phyloP scores from a whole-genome alignment of 768 basidiomycete genomes.

The Tulasnella sp. region DNA sequence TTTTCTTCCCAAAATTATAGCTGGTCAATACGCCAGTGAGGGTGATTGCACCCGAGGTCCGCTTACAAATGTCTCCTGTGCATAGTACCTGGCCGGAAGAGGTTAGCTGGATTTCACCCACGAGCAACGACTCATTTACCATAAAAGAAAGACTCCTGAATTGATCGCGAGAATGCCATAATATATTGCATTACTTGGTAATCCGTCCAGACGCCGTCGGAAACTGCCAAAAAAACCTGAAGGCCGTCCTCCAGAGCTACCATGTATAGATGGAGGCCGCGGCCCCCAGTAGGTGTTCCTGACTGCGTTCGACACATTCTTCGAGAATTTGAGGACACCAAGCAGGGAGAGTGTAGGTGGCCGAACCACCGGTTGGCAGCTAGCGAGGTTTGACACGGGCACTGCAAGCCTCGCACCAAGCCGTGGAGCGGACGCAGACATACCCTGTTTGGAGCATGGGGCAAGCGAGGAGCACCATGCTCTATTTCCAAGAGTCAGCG shows the following conservation, averaged over 20 bases:
- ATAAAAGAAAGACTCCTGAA: slow-evolving; percentile 10
- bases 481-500: too few species aligned
- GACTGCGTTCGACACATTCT: too few species aligned
- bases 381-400: too few species aligned
- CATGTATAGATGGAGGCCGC: too few species aligned
- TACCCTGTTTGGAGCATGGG: too few species aligned
- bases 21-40: background rate
- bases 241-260: background rate
- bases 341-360: too few species aligned
- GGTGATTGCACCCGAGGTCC: background rate
- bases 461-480: too few species aligned
- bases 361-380: too few species aligned
- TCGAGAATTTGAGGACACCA: too few species aligned
- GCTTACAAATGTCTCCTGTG: slow-evolving; percentile 3
- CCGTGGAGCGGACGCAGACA: too few species aligned
- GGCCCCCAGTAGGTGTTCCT: too few species aligned
- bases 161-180: slow-evolving; percentile 13
- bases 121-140: background rate
- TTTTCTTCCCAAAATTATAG: background rate
- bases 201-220: background rate
- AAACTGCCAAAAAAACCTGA: background rate
- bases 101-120: background rate
- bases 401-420: too few species aligned
- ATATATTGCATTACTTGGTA: slow-evolving; percentile 7
- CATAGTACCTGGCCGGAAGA: slow-evolving; percentile 3